A percentile compares a stretch with the other conserved stretches of the same genome.
Conservation (phyloP, 2,329 filamentous ascomycete species). For the Trichoderma sp. region DNA sequence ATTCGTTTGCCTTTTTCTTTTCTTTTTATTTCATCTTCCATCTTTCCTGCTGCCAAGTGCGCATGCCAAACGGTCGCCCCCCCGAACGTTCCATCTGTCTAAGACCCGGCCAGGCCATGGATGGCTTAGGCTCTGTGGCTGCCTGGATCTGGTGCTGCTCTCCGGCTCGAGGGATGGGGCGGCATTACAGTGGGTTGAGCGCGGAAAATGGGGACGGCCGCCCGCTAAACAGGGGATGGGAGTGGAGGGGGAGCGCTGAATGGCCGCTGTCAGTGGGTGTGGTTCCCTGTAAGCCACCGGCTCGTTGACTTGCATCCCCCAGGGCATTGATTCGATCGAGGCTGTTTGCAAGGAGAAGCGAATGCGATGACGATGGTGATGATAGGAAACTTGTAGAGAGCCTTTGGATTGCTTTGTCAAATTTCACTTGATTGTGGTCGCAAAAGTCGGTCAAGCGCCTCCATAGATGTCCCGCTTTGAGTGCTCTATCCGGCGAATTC, state of each 20-base stretch:
- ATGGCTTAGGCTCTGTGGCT: slow-evolving; percentile 39
- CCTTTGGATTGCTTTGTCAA: no score
- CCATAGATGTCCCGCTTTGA: not conserved
- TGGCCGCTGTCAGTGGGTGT: slow-evolving; percentile 12
- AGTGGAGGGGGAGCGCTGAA: slow-evolving; percentile 6
- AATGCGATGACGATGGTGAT: no score
- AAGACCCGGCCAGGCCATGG: slow-evolving; percentile 29
- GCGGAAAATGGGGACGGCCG: slow-evolving; percentile 23
- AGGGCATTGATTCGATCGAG: no score
- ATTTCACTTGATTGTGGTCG: not conserved
- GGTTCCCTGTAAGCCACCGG: slow-evolving; percentile 27
- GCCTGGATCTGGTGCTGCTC: slow-evolving; percentile 37
- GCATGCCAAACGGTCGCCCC: slow-evolving; percentile 21
- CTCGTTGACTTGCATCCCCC: not conserved
- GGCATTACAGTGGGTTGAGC: slow-evolving; percentile 16
- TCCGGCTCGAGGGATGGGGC: slow-evolving; percentile 24
- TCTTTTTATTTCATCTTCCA: not conserved
- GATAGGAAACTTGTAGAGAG: no score
- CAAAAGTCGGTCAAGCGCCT: not conserved
- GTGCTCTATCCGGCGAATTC: slow-evolving; percentile 1
- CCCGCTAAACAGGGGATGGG: slow-evolving; percentile 27
- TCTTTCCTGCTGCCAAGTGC: slow-evolving; percentile 6
- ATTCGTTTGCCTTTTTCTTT: slow-evolving; percentile 3
- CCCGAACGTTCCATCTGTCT: slow-evolving; percentile 16
- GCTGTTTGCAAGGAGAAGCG: no score